These are phyloP conservation scores for Penicillium olsonii DNA, from an alignment of 2,329 filamentous ascomycete species.

Conservation along the genomic window DNA sequence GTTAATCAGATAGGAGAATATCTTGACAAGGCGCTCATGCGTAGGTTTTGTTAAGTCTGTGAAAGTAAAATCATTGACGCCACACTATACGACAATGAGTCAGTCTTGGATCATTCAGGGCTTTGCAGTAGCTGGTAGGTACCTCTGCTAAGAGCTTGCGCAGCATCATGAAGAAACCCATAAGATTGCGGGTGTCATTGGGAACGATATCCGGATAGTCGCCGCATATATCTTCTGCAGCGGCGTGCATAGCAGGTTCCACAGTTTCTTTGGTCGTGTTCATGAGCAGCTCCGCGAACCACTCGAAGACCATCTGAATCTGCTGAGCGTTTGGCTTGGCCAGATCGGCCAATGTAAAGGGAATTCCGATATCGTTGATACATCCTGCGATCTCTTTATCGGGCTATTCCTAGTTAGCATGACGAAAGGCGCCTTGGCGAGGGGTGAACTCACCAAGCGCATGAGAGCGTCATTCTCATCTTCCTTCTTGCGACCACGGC, in stretches of 20 bases:
- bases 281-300: constrained; percentile 91
- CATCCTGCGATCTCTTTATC: constrained; percentile 88
- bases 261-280: constrained; percentile 92
- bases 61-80: constrained; percentile 91
- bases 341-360: constrained; percentile 81
- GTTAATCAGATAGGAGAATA: constrained; percentile 98
- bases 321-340: constrained; percentile 92
- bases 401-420: constrained; percentile 44
- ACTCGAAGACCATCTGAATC: constrained; percentile 97
- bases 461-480: constrained; percentile 60
- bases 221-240: constrained; percentile 81
- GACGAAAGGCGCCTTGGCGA: not conserved
- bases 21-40: constrained; percentile 85
- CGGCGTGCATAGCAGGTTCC: constrained; percentile 91
- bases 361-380: constrained; percentile 94
- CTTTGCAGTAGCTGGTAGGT: constrained; percentile 6
- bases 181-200: constrained; percentile 84
- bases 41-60: constrained; percentile 89
- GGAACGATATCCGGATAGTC: constrained; percentile 83
- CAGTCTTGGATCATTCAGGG: not conserved
- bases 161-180: constrained; percentile 91
- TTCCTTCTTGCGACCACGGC: constrained; percentile 55
- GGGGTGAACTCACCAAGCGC: constrained; percentile 50
- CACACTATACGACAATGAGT: constrained; percentile 59
- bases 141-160: constrained; percentile 73